Evolutionary conservation across 441 rosid genomes (phyloP).

Genomic region (Croton laevigatus): DNA sequence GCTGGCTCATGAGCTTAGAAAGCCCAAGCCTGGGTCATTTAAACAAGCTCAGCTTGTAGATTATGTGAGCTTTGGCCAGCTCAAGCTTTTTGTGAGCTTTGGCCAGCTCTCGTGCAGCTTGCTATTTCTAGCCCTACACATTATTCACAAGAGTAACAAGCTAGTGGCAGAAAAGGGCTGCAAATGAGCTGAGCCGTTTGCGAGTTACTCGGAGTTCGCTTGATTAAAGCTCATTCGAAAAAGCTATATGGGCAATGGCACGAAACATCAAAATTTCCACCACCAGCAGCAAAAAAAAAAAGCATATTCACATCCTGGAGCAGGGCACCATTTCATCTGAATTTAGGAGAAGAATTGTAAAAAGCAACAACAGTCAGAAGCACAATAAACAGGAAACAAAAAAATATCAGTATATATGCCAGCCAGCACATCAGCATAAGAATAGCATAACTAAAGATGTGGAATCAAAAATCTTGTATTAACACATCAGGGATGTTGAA

Average conservation of each 20-base stretch:
- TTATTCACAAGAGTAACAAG: not conserved
- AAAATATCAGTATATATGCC: not conserved
- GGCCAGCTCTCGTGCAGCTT: too few relatives aligned
- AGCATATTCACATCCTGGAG: conserved; percentile 82
- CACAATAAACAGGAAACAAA: conserved; percentile 9
- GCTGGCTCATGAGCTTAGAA: too few relatives aligned
- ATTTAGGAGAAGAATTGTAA: conserved; percentile 10
- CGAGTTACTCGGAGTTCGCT: too few relatives aligned
- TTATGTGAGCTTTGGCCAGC: too few relatives aligned
- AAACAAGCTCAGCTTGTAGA: too few relatives aligned
- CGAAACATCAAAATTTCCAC: conserved; percentile 64
- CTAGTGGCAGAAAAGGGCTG: too few relatives aligned
- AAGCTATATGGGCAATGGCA: conserved; percentile 69
- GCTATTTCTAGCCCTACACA: not conserved
- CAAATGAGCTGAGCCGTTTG: too few relatives aligned
- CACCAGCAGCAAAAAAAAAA: conserved; percentile 63
- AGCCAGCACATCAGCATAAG: conserved; percentile 3
- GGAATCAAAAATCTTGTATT: not conserved
- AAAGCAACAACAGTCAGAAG: conserved; percentile 18
- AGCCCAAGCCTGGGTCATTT: too few relatives aligned
- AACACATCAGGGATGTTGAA: not conserved
- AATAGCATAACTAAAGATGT: not conserved
- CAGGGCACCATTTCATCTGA: conserved; percentile 98
- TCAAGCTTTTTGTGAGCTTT: too few relatives aligned
- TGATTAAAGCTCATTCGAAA: too few relatives aligned